Evolutionary conservation across 306 rosid genomes (phyloP), one percentile per base, ranked within the genome.

Genomic region (Casuarina glauca): DNA sequence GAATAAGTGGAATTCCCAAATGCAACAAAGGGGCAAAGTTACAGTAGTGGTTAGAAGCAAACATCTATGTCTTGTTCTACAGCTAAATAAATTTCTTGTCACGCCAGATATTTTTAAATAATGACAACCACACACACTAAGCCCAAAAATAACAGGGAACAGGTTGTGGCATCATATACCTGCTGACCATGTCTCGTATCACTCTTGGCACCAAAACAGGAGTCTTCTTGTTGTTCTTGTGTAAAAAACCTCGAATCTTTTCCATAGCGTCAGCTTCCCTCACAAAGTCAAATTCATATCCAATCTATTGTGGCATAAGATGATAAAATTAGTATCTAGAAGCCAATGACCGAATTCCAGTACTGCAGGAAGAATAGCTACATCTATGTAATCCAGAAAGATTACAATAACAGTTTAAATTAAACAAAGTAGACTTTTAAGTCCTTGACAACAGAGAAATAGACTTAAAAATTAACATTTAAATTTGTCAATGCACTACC

Each of bases 191-290:
- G 81, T 85, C 77, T 73, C 73, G 82, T 60, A 93, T 84, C 69
- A 88, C 84, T 73, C 84, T 86, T 60, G 99, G 99, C 69, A 95
- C 97, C 91, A 84, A 72, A 76, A 95, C 99, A 48, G 96, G 97
- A 81, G 79, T 8, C 89, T 72, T 93, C 80, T 77, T 95, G 86
- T 93, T 91, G 76, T 79, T 90, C 81, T 84, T 79, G 76, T 84
- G 85, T 80, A 93, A 83, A 86, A 93, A 93, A 48, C 10, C 82
- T 73, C 89, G 89, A 78, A 95, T 91, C 78, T 75, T 88, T 80
- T 84, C 86, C 95, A 95, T 95, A 11, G 97, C 97, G 74, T 69
- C 43, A 49, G 97, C 96, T 87, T 95, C 99, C 89, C 97, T 91
- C 80, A 45, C 10, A 87, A 95, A 95, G 89, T 95, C 97, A 82